Evolutionary conservation across 148 eudicot genomes (phyloP).

Genomic region (Camellia sinensis): DNA sequence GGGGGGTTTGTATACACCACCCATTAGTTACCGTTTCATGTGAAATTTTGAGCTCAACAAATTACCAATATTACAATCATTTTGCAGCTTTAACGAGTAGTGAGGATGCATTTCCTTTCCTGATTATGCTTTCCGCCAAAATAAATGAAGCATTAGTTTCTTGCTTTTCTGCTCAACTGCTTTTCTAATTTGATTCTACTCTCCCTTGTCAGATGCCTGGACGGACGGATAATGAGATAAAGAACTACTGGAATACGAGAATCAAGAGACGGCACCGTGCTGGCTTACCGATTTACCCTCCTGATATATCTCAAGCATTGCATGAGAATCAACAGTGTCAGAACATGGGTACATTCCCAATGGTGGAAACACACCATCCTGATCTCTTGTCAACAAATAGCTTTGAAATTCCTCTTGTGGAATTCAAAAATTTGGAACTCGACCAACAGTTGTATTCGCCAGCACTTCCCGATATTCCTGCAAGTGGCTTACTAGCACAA

Average conservation of each 20-base stretch:
- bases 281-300: constrained; percentile 32
- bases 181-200: neutral
- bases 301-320: constrained; percentile 23
- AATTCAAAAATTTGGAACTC: constrained; percentile 12
- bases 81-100: no score
- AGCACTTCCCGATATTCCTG: constrained; percentile 16
- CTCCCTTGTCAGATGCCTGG: constrained; percentile 27
- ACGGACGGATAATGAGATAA: constrained; percentile 33
- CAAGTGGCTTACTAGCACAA: constrained; percentile 14
- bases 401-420: constrained; percentile 23
- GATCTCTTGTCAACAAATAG: constrained; percentile 19
- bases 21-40: no score
- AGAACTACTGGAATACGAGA: constrained; percentile 33
- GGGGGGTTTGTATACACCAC: no score
- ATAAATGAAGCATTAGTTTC: neutral
- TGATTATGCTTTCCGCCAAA: no score
- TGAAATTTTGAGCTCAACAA: no score
- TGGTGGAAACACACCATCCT: constrained; percentile 4
- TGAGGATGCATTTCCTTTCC: no score
- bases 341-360: neutral
- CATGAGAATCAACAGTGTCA: constrained; percentile 18
- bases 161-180: no score
- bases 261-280: constrained; percentile 31
- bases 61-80: no score
- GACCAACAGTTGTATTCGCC: constrained; percentile 14